Percentiles rank a stretch among this genome's conserved stretches.
Evolutionary conservation across 176 grass and related monocot genomes (phyloP).

Genomic region (Aegilops speltoides): DNA sequence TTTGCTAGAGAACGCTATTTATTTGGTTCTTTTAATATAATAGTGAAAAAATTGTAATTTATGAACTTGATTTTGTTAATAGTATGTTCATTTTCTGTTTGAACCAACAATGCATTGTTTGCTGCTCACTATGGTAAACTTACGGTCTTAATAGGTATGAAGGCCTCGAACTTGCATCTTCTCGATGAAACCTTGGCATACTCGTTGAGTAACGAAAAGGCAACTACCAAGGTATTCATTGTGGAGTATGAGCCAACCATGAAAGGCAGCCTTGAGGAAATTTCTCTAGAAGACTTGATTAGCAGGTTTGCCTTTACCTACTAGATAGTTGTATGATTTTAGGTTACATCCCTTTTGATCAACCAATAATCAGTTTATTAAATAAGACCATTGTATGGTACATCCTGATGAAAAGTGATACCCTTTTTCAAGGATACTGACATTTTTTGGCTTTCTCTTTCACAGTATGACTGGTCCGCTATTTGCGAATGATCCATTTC

Average conservation of each 20-base stretch:
- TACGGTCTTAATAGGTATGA: constrained; percentile 34
- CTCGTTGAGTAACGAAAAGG: constrained; percentile 46
- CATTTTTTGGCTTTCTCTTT: not conserved
- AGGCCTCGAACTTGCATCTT: constrained; percentile 31
- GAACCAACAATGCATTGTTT: not conserved
- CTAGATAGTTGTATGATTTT: not conserved
- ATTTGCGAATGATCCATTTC: constrained; percentile 17
- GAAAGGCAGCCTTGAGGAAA: constrained; percentile 20
- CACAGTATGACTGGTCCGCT: constrained; percentile 53
- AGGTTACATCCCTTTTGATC: not conserved
- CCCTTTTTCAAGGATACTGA: not conserved
- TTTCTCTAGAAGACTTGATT: constrained; percentile 48
- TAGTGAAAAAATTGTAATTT: not conserved
- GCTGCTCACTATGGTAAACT: not conserved
- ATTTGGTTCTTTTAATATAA: not conserved
- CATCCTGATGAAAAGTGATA: not conserved
- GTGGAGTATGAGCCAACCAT: constrained; percentile 35
- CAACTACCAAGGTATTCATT: constrained; percentile 51
- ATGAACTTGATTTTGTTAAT: constrained; percentile 13
- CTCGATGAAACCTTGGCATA: constrained; percentile 44
- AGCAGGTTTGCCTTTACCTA: constrained; percentile 39
- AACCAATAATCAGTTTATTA: not conserved
- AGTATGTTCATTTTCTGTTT: not conserved
- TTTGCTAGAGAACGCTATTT: constrained; percentile 7
- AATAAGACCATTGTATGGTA: not conserved